Conservation (phyloP, 2,329 filamentous ascomycete genomes). For the Paraphaeosphaeria minitans region DNA sequence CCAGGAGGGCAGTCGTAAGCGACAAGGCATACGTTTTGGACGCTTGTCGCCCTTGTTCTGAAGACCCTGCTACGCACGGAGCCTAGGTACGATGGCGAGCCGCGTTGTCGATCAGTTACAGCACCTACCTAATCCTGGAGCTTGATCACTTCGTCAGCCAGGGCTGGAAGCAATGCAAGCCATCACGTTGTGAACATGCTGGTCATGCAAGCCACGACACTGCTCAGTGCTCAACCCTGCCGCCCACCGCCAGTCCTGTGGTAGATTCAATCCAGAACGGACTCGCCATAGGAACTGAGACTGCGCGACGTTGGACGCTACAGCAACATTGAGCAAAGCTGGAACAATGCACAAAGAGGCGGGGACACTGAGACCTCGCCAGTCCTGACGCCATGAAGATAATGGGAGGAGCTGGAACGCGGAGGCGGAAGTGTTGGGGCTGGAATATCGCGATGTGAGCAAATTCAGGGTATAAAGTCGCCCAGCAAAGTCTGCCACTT, state of each 20-base stretch:
- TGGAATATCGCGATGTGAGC: neutral
- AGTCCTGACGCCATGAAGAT: neutral
- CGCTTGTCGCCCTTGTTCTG: neutral
- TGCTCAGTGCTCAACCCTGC: neutral
- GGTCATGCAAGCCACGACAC: neutral
- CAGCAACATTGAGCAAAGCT: neutral
- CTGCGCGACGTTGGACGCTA: neutral
- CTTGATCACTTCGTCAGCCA: neutral
- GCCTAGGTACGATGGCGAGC: constrained; percentile 1
- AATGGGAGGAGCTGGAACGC: neutral
- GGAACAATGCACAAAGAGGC: neutral
- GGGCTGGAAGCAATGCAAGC: neutral
- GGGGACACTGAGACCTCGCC: neutral
- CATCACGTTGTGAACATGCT: neutral
- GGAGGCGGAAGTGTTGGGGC: neutral
- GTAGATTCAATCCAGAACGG: neutral
- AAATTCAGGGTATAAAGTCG: neutral
- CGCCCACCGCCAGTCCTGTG: neutral
- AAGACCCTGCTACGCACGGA: neutral
- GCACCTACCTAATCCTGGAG: neutral
- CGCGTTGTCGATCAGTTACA: neutral
- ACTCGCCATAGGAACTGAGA: neutral
- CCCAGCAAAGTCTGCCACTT: neutral
- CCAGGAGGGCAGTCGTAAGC: neutral
- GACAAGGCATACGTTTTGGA: neutral